Conservation (phyloP, 2,329 filamentous ascomycete species). For the Neoascochyta sp. region DNA sequence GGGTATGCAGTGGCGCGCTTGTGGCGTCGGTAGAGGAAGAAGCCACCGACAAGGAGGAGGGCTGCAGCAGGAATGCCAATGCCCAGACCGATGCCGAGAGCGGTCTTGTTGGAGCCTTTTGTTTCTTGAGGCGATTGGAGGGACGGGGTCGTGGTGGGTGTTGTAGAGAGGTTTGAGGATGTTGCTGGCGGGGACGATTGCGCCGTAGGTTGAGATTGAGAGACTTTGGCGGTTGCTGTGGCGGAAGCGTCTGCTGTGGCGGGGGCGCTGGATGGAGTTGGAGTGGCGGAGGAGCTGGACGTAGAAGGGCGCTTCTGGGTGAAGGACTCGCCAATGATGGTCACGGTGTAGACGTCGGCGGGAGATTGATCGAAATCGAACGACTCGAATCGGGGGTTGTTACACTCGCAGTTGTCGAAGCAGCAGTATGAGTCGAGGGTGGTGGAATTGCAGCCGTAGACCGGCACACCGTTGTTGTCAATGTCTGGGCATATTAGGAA, state of each 20-base stretch:
- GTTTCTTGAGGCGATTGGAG: neutral
- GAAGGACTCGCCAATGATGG: slow-evolving; percentile 24
- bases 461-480: slow-evolving; percentile 20
- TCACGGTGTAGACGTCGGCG: slow-evolving; percentile 21
- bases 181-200: slow-evolving; percentile 1
- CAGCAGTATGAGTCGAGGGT: slow-evolving; percentile 25
- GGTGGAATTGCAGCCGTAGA: slow-evolving; percentile 26
- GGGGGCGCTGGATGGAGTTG: slow-evolving; percentile 2
- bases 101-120: slow-evolving; percentile 6
- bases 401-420: slow-evolving; percentile 24
- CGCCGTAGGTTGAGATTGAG: too few relatives aligned
- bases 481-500: slow-evolving; percentile 8
- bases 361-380: slow-evolving; percentile 15
- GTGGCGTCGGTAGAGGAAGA: slow-evolving; percentile 6
- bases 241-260: slow-evolving; percentile 3
- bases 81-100: slow-evolving; percentile 8
- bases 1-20: slow-evolving; percentile 1
- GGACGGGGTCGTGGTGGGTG: slow-evolving; percentile 1
- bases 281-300: slow-evolving; percentile 1
- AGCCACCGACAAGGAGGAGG: slow-evolving; percentile 3
- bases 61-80: slow-evolving; percentile 7
- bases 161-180: slow-evolving; percentile 1
- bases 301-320: slow-evolving; percentile 17
- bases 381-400: slow-evolving; percentile 12
- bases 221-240: slow-evolving; percentile 1